Evolutionary conservation across 768 basidiomycete species (phyloP).

Genomic region (Panellus pusillus): DNA sequence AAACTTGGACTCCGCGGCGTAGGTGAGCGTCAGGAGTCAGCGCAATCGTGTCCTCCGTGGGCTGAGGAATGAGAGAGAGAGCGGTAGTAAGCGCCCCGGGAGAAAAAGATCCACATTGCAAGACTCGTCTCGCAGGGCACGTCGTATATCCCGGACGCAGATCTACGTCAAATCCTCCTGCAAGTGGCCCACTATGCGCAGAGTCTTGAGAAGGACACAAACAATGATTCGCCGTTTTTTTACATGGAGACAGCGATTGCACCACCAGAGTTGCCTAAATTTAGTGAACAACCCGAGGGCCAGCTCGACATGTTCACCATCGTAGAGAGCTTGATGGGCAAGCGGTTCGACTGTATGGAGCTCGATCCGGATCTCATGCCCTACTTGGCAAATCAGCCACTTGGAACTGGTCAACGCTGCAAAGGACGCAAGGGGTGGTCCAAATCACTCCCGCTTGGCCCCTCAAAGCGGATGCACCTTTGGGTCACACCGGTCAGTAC

Average conservation of each 20-base stretch:
- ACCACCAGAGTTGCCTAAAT: too few relatives aligned
- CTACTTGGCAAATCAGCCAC: constrained; percentile 32
- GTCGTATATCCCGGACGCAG: too few relatives aligned
- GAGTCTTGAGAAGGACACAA: neutral
- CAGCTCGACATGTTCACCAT: constrained; percentile 1
- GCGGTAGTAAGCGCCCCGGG: too few relatives aligned
- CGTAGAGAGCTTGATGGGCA: neutral
- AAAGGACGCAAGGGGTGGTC: constrained; percentile 37
- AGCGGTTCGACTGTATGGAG: neutral
- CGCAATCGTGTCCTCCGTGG: too few relatives aligned
- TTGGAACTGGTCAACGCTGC: constrained; percentile 32
- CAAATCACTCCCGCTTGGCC: neutral
- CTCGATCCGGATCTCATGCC: constrained; percentile 4
- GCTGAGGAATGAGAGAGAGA: too few relatives aligned
- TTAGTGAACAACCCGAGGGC: too few relatives aligned
- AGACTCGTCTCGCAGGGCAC: neutral
- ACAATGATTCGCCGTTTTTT: too few relatives aligned
- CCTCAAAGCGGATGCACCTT: too few relatives aligned
- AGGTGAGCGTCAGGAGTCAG: too few relatives aligned
- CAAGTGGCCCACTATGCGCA: neutral
- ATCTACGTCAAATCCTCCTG: neutral
- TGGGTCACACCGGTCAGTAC: neutral
- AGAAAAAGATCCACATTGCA: neutral
- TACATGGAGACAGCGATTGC: too few relatives aligned
- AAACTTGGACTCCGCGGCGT: too few relatives aligned